Evolutionary conservation across 768 basidiomycete genomes (phyloP).

Genomic region (Lactarius sanguifluus): DNA sequence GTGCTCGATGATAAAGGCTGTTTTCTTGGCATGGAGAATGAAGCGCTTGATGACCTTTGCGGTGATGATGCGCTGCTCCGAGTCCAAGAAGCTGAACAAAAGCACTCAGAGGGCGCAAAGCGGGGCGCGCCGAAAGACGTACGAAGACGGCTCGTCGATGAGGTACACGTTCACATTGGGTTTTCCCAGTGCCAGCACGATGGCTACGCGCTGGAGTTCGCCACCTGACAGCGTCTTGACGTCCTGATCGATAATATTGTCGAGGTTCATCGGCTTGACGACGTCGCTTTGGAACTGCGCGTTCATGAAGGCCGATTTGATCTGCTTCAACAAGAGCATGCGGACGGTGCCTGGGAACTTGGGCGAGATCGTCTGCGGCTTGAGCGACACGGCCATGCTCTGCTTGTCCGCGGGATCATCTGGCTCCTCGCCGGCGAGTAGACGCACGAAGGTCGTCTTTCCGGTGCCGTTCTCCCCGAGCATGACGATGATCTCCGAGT

Average conservation of each 20-base stretch:
- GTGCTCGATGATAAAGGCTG: constrained; percentile 99
- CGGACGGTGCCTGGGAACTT: constrained; percentile 98
- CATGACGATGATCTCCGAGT: constrained; percentile 99
- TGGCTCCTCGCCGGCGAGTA: constrained; percentile 91
- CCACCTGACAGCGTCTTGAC: constrained; percentile 98
- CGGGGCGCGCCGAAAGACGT: constrained; percentile 5
- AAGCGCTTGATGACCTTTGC: constrained; percentile 98
- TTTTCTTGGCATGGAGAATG: constrained; percentile 95
- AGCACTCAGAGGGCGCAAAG: neutral
- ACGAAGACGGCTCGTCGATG: constrained; percentile 91
- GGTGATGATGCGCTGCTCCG: constrained; percentile 98
- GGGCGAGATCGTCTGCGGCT: constrained; percentile 98
- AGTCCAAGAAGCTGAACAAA: constrained; percentile 80
- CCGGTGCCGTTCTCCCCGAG: constrained; percentile 99
- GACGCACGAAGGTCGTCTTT: constrained; percentile 96
- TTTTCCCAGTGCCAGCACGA: constrained; percentile 89
- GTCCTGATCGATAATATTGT: constrained; percentile 94
- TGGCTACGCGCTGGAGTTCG: constrained; percentile 96
- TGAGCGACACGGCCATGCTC: constrained; percentile 84
- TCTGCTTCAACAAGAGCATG: constrained; percentile 90
- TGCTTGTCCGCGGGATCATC: constrained; percentile 83
- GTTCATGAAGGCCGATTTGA: constrained; percentile 96
- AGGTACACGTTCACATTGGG: constrained; percentile 86
- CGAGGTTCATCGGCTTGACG: constrained; percentile 94
- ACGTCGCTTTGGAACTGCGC: constrained; percentile 99